Conservation (phyloP, 2,329 filamentous ascomycete species). For the Cryphonectria nitschkei region DNA sequence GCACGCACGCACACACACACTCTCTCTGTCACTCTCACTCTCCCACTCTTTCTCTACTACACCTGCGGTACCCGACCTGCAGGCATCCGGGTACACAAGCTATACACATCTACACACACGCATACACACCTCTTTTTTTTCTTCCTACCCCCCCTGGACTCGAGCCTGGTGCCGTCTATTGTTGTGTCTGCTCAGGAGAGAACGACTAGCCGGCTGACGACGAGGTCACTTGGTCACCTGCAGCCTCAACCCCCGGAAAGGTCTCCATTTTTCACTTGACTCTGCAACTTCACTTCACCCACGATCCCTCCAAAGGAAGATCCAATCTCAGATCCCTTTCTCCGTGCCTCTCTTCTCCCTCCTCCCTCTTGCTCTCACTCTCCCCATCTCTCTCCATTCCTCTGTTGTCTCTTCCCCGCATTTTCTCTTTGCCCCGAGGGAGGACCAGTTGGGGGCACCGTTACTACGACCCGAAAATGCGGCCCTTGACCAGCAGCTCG, state of each 20-base stretch:
- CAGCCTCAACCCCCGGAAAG: constrained; percentile 29
- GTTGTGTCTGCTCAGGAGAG: not conserved
- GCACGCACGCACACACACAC: too few relatives aligned
- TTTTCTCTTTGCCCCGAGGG: constrained; percentile 25
- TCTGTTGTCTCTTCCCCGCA: constrained; percentile 29
- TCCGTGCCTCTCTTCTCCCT: not conserved
- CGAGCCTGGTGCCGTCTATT: constrained; percentile 23
- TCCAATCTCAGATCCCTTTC: constrained; percentile 27
- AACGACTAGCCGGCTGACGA: constrained; percentile 25
- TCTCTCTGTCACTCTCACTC: too few relatives aligned
- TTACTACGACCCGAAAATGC: constrained; percentile 36
- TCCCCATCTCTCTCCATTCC: too few relatives aligned
- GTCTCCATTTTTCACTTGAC: constrained; percentile 27
- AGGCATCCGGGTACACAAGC: constrained; percentile 8
- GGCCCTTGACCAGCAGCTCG: constrained; percentile 32
- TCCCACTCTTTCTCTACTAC: not conserved
- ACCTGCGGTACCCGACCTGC: constrained; percentile 21
- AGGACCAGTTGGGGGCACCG: constrained; percentile 27
- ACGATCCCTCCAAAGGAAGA: constrained; percentile 30
- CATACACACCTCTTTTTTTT: not conserved
- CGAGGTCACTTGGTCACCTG: constrained; percentile 27
- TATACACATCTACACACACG: not conserved
- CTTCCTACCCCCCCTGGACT: constrained; percentile 14
- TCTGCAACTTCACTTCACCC: constrained; percentile 19
- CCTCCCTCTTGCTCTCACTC: too few relatives aligned